Evolutionary conservation across 768 basidiomycete species (phyloP).

Genomic region (Tylopilus subfusipes): DNA sequence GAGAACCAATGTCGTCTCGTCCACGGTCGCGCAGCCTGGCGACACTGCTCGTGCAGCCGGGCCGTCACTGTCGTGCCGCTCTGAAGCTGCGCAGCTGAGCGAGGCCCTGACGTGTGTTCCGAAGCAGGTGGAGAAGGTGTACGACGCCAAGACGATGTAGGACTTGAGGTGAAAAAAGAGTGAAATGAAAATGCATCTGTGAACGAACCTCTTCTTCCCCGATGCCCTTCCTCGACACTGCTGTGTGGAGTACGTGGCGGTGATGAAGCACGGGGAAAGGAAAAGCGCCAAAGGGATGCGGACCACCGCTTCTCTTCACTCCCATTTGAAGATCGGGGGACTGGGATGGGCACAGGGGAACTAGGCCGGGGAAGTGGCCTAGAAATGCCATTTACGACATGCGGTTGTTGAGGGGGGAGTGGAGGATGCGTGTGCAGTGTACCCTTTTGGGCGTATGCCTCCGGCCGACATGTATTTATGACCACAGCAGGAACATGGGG

Average conservation of each 20-base stretch:
- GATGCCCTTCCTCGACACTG: constrained; percentile 22
- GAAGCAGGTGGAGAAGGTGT: constrained; percentile 41
- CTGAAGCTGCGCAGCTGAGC: constrained; percentile 24
- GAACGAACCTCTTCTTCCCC: constrained; percentile 29
- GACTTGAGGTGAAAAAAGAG: constrained; percentile 31
- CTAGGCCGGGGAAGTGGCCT: constrained; percentile 22
- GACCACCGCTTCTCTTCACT: constrained; percentile 35
- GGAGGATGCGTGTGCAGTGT: constrained; percentile 10
- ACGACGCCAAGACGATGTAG: constrained; percentile 34
- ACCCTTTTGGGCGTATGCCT: constrained; percentile 11
- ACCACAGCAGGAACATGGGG: constrained; percentile 25
- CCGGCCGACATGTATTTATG: constrained; percentile 27
- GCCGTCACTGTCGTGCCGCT: constrained; percentile 12
- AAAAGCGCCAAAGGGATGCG: constrained; percentile 34
- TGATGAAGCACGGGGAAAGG: constrained; percentile 30
- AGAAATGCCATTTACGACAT: constrained; percentile 5
- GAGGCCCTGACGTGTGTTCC: constrained; percentile 29
- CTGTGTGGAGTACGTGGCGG: constrained; percentile 26
- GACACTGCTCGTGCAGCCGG: constrained; percentile 33
- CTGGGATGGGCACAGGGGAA: constrained; percentile 29
- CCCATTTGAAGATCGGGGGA: constrained; percentile 28
- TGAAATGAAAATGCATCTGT: constrained; percentile 48
- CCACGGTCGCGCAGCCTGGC: constrained; percentile 34
- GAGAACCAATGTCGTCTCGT: constrained; percentile 54
- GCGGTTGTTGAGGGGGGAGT: constrained; percentile 15